Base-by-base conservation (phyloP, 2,329 filamentous ascomycete species). In the Sporothrix dimorphospora region DNA sequence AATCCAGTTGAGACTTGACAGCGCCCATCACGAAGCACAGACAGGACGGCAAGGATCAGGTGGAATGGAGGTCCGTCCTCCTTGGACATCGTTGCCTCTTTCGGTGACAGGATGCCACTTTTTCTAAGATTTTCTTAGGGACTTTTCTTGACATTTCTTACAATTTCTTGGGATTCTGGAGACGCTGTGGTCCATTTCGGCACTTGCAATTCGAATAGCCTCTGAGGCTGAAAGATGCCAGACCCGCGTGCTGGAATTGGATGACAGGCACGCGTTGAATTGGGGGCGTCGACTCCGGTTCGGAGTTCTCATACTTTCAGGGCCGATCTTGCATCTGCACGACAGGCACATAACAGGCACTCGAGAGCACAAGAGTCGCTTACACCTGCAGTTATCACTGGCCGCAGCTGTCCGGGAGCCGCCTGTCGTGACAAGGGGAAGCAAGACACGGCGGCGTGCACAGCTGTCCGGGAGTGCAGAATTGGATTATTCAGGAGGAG, bases 191-290 rank as follows among this genome's bases (percentile, higher is more conserved):
- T 21, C 34, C 55, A 12, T 57, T 45, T 65, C 40, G 59, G 59
- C 38, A 65, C 59, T 65, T 65, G 59, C 38, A 45, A 65, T 45
- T 65, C 8, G 45, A 65, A 61, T 16, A 45, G 38, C n/a, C n/a
- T 27, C 38, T n/a, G 42, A 21, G 42, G 24, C 63, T 66, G 63
- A 45, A 47, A 47, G 40, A 27, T 47, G 7, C 14, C 21, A 30
- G 40, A 30, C 61, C 40, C 27, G 40, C 40, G 19, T 65, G 24
- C 16, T 47, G 40, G 40, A 30, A n/a, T 27, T 45, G 11, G 9
- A 42, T 27, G n/a, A 38, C 59, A 65, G 38, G 59, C 19, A 24
- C 57, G 14, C 30, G 16, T 42, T 24, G 38, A 24, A 57, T 34
- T 57, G 53, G n/a, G n/a, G n/a, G n/a, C n/a, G n/a, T n/a, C n/a